Evolutionary conservation across 495 filamentous ascomycete species (phyloP), one percentile per base, ranked within the genome.

Genomic region (Talaromyces stipitatus): DNA sequence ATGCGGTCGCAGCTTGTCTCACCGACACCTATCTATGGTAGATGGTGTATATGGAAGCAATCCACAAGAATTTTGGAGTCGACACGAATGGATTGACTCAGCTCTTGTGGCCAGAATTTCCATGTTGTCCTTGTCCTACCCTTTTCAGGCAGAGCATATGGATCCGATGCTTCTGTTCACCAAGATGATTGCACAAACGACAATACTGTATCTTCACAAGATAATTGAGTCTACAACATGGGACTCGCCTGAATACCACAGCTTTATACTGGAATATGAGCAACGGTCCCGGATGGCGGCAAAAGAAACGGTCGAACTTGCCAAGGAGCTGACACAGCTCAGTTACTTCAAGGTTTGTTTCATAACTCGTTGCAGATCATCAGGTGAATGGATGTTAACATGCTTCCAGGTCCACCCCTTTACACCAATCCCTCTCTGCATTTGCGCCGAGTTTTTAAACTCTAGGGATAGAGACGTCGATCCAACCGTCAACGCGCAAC

Each of bases 71-170:
- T 79, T 77, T 53, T 76, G 73, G 67, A 62, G 62, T 2, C 70
- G 77, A 3, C 78, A 81, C 59, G 68, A 79, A 46, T 80, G 75
- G 75, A 51, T 82, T 6, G 70, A 78, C 50, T 61, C 62, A n/a
- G 68, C 75, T 58, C 55, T 81, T 16, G 71, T 55, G 9, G 59
- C 64, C 10, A 62, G 69, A 5, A 66, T 78, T 14, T 67, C 72
- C 4, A 66, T 61, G 0, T 59, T 79, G 6, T 57, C 55, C n/a
- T 55, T 59, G 33, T 68, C 62, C 26, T 69, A 72, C 48, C 68
- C 74, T 0, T 61, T 65, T 1, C 52, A 68, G 0, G 63, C 69
- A 1, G 64, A 71, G 8, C 63, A 73, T 8, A 65, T 69, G 4
- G 75, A 81, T 24, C 72, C 78, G 0, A 74, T 81, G 73, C 62